Base-by-base conservation (phyloP, 108 stramenopile species). In the Conticribra guillardii region DNA sequence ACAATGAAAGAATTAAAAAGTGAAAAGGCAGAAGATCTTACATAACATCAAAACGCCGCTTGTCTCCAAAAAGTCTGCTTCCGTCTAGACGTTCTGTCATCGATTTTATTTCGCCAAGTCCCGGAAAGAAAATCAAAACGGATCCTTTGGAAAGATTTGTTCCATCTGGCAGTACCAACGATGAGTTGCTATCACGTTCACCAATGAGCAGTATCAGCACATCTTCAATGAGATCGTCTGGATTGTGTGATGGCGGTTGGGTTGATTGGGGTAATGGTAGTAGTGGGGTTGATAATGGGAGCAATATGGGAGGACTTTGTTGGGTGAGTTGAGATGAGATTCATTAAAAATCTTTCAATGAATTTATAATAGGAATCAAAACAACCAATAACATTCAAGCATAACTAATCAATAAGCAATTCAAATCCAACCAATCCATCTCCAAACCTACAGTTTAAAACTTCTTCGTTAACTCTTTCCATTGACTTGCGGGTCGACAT, bases 101-200 rank as follows among this genome's bases (percentile, higher is more conserved):
- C 16, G 87, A 57, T 9, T 82, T 82, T 55, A 99, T 99, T 72
- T 99, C 98, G 8, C 94, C 93, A 55, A 96, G 41, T 16, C 98
- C 98, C 7, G 96, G 95, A 18, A 98, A 54, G 69, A 99, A 99
- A 21, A 98, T 64, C n/a, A 99, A 77, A 14, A 97, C 72, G 1
- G 89, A 73, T 45, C 93, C 89, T 26, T n/a, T 64, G 4, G 76
- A 64, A 9, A 83, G 44, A 33, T 84, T 82, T 18, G 67, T 69
- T 0, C 82, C 84, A 18, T 88, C 79, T 1, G 86, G 86, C 24
- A 74, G 46, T 7, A 73, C 50, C 14, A 89, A 44, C 27, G 34
- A 47, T 54, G 26, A 19, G 32, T 30, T n/a, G 2, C 67, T 46
- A 47, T 82, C 69, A 3, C 60, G 24, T 62, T 71, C 83, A 37